phyloP scores from a whole-genome alignment of 1,284 basidiomycete genomes.

The Sanghuangporus sanghuang region DNA sequence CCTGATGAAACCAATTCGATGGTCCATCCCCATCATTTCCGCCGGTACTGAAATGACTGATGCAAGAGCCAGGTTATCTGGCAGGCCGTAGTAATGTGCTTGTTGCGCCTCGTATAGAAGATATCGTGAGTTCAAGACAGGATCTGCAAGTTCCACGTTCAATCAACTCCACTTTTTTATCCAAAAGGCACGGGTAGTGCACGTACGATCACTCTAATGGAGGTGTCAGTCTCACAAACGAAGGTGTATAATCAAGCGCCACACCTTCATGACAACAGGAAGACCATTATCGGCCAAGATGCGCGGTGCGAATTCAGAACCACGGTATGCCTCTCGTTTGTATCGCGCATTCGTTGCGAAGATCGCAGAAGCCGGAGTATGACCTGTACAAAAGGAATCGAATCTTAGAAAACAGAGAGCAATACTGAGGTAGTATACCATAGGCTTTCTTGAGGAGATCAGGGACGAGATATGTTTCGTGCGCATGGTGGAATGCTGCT shows the following conservation, averaged over 20 bases:
- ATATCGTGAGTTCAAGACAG: conserved; percentile 72
- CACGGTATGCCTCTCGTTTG: conserved; percentile 83
- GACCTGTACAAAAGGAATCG: conserved; percentile 28
- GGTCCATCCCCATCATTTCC: conserved; percentile 69
- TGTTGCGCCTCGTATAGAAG: conserved; percentile 85
- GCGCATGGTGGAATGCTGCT: conserved; percentile 78
- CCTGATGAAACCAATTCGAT: conserved; percentile 75
- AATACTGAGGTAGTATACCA: conserved; percentile 29
- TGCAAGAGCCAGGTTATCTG: conserved; percentile 56
- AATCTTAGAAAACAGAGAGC: not conserved
- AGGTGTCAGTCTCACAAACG: not conserved
- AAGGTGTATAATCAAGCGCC: not conserved
- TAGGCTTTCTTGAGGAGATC: conserved; percentile 70
- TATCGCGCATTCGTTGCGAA: conserved; percentile 69
- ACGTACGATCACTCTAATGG: conserved; percentile 52
- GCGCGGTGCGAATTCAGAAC: conserved; percentile 79
- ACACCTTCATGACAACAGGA: conserved; percentile 74
- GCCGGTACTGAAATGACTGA: conserved; percentile 83
- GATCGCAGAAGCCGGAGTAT: conserved; percentile 65
- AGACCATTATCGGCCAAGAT: conserved; percentile 75
- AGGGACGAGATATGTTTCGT: conserved; percentile 76
- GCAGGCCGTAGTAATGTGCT: conserved; percentile 73
- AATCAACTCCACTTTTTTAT: not conserved
- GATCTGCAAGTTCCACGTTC: conserved; percentile 29
- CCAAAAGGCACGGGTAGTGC: not conserved